Base-by-base conservation (phyloP, 73 alveolate species). In the Breviolum minutum region DNA sequence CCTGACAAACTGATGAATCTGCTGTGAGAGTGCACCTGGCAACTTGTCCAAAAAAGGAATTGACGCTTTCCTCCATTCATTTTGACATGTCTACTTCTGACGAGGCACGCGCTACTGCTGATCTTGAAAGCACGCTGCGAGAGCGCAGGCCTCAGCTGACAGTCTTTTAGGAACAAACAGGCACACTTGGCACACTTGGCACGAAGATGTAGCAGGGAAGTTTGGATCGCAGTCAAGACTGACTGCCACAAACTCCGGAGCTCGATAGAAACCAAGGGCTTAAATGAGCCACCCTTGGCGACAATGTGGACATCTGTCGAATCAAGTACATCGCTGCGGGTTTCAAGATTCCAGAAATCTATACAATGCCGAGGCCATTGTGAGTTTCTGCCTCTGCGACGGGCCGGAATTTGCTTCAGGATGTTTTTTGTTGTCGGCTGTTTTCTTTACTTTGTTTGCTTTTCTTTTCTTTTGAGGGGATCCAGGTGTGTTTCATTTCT, bases 101-200 rank as follows among this genome's bases (percentile, higher is more conserved):
- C 69, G 48, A 7, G 85, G 68, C 48, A 88, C 95, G 95, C 85
- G 63, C 86, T 69, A 70, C 95, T 88, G 95, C 95, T 88, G 95
- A 88, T 66, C 85, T 88, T 88, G 95, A 88, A 88, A 32, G 95
- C 95, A 22, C 95, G 84, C 73, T 88, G 95, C 13, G 95, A 66
- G 70, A 48, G 60, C 12, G 83, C 30, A 5, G 70, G 85, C 95
- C 95, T 88, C 61, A 22, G 92, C 54, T 40, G 54, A 40, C 54
- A 40, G 17, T 29, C n/a, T 17, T 22, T 17, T 17, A 68, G 4
- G n/a, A 68, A 68, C n/a, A 14, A 17, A 22, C 8, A 68, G 77
- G 24, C 24, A 22, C 77, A 68, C 17, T 68, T 68, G 77, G 24
- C 24, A 22, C 77, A 68, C 17, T 68, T 68, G 17, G 24, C 77